phyloP scores from a whole-genome alignment of 169 alveolate species.

The Plasmodium fragile region DNA sequence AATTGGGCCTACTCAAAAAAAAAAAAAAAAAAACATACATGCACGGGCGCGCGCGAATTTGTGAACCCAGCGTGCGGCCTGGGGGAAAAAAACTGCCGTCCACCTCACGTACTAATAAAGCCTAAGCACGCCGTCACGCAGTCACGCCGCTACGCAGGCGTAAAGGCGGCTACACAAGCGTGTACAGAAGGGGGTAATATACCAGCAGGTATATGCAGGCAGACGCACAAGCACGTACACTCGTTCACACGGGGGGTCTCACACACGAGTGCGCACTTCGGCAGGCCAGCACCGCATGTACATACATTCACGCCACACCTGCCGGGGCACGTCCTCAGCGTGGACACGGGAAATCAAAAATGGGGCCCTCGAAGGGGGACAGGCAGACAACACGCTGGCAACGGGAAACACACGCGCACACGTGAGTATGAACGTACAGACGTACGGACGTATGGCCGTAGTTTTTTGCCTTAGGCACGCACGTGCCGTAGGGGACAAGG shows the following conservation, averaged over 20 bases:
- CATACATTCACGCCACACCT: neutral
- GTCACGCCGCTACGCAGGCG: too few relatives aligned
- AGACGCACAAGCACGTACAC: neutral
- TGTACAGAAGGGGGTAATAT: too few relatives aligned
- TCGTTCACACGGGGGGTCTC: neutral
- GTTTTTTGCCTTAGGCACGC: neutral
- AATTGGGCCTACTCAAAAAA: neutral
- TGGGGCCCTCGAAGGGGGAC: neutral
- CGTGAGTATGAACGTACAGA: neutral
- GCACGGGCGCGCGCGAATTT: neutral
- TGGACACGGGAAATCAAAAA: constrained; percentile 1
- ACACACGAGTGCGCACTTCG: neutral
- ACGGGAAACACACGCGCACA: neutral
- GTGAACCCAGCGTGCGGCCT: neutral
- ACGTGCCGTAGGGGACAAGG: neutral
- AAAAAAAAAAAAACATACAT: neutral
- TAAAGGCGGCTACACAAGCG: neutral
- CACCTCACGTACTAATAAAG: neutral
- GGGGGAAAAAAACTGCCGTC: neutral
- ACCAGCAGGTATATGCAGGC: too few relatives aligned
- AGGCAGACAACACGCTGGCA: neutral
- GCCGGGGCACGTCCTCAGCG: neutral
- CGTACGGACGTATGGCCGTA: neutral
- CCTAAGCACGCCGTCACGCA: too few relatives aligned
- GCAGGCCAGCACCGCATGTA: neutral